Percentiles rank a stretch among this genome's conserved stretches.
Conservation (phyloP, 768 basidiomycete species). For the button mushroom (Agaricus bisporus) region DNA sequence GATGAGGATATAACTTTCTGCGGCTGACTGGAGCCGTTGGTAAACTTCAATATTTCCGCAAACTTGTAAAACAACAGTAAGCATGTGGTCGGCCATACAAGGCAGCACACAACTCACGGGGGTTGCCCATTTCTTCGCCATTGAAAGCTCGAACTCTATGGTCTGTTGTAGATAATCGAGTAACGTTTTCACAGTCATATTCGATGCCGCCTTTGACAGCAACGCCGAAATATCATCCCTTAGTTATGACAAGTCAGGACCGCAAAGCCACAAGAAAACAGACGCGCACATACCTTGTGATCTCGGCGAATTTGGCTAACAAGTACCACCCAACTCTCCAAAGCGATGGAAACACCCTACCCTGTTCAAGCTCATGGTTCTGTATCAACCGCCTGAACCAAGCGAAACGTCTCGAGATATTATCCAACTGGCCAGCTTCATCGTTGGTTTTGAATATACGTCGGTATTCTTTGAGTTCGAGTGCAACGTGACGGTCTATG, state of each 20-base stretch:
- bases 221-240: constrained; percentile 84
- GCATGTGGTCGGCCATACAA: background rate
- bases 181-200: constrained; percentile 69
- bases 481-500: constrained; percentile 81
- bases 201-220: constrained; percentile 70
- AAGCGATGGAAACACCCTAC: constrained; percentile 71
- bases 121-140: constrained; percentile 78
- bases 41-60: constrained; percentile 54
- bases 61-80: constrained; percentile 34
- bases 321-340: constrained; percentile 87
- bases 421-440: constrained; percentile 96
- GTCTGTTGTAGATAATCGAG: constrained; percentile 85
- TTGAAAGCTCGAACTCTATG: constrained; percentile 79
- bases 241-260: background rate
- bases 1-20: constrained; percentile 79
- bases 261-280: background rate
- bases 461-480: constrained; percentile 93
- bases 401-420: constrained; percentile 85
- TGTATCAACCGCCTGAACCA: constrained; percentile 89
- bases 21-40: constrained; percentile 41
- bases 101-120: constrained; percentile 36
- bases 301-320: constrained; percentile 81
- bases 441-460: constrained; percentile 91
- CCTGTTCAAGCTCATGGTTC: constrained; percentile 84
- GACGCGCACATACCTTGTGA: constrained; percentile 61